These are phyloP conservation scores for Toxoplasma gondii DNA, from an alignment of 169 alveolate species.

Conservation along the genomic window DNA sequence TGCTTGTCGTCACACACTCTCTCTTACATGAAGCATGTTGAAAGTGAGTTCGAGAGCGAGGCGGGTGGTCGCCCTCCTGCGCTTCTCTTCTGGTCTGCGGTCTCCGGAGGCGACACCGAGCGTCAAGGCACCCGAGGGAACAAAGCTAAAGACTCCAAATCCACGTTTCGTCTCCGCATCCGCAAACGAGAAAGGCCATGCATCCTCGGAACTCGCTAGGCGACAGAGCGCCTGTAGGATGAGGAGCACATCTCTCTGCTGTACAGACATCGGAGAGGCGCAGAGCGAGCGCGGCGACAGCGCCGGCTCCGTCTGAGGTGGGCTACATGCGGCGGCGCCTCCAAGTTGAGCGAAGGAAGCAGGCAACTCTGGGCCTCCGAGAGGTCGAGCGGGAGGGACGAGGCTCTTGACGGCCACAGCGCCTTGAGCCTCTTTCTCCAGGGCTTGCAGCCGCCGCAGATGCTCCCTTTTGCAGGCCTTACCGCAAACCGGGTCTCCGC, in stretches of 20 bases:
- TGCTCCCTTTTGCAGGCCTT: neutral
- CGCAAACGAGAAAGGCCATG: neutral
- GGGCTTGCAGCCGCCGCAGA: neutral
- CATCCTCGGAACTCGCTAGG: neutral
- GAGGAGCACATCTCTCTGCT: slow-evolving; percentile 39
- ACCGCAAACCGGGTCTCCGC: neutral
- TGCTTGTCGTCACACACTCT: no score
- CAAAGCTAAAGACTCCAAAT: neutral
- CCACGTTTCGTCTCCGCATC: neutral
- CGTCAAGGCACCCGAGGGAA: neutral
- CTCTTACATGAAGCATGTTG: neutral
- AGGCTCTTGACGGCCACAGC: neutral
- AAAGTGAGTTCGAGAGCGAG: slow-evolving; percentile 9
- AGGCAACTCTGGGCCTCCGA: neutral
- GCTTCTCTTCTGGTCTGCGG: neutral
- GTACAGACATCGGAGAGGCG: neutral
- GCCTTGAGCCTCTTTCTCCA: neutral
- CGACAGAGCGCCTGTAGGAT: slow-evolving; percentile 40
- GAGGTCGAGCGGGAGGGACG: neutral
- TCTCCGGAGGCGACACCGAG: neutral
- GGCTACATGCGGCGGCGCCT: neutral
- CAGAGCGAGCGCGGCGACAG: neutral
- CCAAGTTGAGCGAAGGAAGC: neutral
- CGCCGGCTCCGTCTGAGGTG: no score
- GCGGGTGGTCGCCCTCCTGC: neutral